These are phyloP conservation scores for Cercospora zeina DNA, from an alignment of 2,329 filamentous ascomycete species.

Conservation along the genomic window DNA sequence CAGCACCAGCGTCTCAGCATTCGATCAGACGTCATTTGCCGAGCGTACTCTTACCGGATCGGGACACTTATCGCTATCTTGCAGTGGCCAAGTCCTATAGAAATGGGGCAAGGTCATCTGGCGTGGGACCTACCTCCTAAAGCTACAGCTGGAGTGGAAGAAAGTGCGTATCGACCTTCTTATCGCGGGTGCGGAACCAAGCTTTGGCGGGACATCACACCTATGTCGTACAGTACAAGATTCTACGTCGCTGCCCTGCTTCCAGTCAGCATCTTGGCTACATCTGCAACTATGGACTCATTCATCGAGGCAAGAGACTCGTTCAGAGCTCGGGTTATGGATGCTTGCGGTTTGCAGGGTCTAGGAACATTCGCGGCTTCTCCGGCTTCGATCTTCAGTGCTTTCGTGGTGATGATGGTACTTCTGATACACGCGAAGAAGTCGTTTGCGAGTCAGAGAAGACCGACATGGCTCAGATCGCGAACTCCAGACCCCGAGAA, in stretches of 20 bases:
- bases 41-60: constrained; percentile 7
- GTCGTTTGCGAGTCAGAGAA: neutral
- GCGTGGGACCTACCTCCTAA: neutral
- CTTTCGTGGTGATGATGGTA: neutral
- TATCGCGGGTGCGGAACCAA: constrained; percentile 12
- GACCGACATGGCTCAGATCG: constrained; percentile 17
- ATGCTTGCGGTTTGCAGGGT: neutral
- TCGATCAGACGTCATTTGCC: neutral
- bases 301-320: neutral
- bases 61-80: constrained; percentile 13
- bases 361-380: neutral
- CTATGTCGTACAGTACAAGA: constrained; percentile 3
- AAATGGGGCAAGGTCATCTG: neutral
- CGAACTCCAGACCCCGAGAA: constrained; percentile 51
- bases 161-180: constrained; percentile 11
- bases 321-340: neutral
- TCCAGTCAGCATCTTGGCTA: neutral
- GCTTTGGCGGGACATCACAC: constrained; percentile 2
- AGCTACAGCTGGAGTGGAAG: constrained; percentile 10
- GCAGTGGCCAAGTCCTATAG: neutral
- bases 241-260: neutral
- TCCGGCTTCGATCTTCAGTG: constrained; percentile 4
- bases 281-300: neutral
- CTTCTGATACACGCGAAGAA: neutral
- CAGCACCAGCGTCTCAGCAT: neutral